A percentile compares a stretch with the other conserved stretches of the same genome.
Evolutionary conservation across 805 yeast species (phyloP).

Genomic region (Phaffomyces antillensis): DNA sequence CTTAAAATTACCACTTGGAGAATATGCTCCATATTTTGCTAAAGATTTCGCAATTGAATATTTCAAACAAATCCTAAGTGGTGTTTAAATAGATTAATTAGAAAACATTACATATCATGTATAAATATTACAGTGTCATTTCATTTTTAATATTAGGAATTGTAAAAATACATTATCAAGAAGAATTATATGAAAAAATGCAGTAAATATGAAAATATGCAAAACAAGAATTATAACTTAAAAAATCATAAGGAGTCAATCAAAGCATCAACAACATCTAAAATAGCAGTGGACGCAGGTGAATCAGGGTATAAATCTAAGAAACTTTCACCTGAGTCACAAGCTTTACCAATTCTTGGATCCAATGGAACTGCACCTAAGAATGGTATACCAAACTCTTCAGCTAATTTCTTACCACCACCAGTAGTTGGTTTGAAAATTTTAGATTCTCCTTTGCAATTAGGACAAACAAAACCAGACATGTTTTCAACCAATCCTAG

Average conservation of each 20-base stretch:
- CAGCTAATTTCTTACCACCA: slow-evolving; percentile 81
- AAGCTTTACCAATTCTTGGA: slow-evolving; percentile 85
- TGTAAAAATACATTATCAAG: background rate
- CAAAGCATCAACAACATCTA: slow-evolving; percentile 71
- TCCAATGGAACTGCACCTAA: slow-evolving; percentile 93
- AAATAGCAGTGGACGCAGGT: slow-evolving; percentile 83
- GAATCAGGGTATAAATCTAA: slow-evolving; percentile 81
- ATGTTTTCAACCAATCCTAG: slow-evolving; percentile 93
- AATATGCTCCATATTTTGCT: slow-evolving; percentile 20
- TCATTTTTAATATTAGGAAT: background rate
- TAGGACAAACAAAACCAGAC: slow-evolving; percentile 98
- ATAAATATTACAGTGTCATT: too few species aligned
- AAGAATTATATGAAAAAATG: background rate
- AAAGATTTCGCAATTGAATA: slow-evolving; percentile 7
- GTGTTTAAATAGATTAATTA: slow-evolving; percentile 1
- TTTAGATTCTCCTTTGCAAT: slow-evolving; percentile 81
- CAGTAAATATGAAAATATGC: background rate
- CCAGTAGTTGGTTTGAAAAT: slow-evolving; percentile 96
- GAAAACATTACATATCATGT: too few species aligned
- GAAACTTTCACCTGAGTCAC: slow-evolving; percentile 83
- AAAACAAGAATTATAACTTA: background rate
- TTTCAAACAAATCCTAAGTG: slow-evolving; percentile 6
- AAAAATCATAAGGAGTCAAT: slow-evolving; percentile 36
- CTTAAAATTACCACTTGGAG: slow-evolving; percentile 35
- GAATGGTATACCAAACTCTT: slow-evolving; percentile 70